These are phyloP conservation scores for Geosiphon pyriformis DNA, from an alignment of 192 early-diverging fungal species.

Conservation along the genomic window DNA sequence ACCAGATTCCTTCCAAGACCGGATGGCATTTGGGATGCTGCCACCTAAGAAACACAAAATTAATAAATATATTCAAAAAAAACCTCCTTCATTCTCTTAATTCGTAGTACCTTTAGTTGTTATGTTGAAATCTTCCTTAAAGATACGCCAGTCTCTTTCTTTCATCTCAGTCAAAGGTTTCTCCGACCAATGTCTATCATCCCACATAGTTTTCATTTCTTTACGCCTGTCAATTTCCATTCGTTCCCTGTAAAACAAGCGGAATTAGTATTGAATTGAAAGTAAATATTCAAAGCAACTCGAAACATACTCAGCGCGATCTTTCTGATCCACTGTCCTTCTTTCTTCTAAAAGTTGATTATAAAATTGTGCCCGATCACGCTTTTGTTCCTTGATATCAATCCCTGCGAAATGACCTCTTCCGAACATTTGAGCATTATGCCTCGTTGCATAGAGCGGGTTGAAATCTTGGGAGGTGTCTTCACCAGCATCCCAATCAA, in stretches of 20 bases:
- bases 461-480: conserved; percentile 93
- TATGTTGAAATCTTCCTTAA: conserved; percentile 98
- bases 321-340: conserved; percentile 52
- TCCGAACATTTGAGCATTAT: conserved; percentile 75
- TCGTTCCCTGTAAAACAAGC: conserved; percentile 46
- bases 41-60: conserved; percentile 46
- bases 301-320: conserved; percentile 44
- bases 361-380: conserved; percentile 62
- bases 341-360: conserved; percentile 56
- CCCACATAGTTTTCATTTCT: conserved; percentile 68
- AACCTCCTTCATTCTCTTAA: background rate
- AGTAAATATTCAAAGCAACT: background rate
- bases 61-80: background rate
- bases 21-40: conserved; percentile 81
- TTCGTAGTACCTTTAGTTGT: conserved; percentile 68
- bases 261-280: background rate
- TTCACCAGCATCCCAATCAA: conserved; percentile 95
- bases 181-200: conserved; percentile 93
- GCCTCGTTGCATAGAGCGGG: conserved; percentile 77
- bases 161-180: conserved; percentile 88
- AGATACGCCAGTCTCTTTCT: conserved; percentile 99
- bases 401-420: conserved; percentile 84
- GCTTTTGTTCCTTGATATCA: conserved; percentile 71
- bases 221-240: conserved; percentile 54
- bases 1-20: conserved; percentile 81